A percentile compares a stretch with the other conserved stretches of the same genome.
These are phyloP conservation scores for Euphorbia corollata DNA, from an alignment of 441 rosid species.

Conservation along the genomic window DNA sequence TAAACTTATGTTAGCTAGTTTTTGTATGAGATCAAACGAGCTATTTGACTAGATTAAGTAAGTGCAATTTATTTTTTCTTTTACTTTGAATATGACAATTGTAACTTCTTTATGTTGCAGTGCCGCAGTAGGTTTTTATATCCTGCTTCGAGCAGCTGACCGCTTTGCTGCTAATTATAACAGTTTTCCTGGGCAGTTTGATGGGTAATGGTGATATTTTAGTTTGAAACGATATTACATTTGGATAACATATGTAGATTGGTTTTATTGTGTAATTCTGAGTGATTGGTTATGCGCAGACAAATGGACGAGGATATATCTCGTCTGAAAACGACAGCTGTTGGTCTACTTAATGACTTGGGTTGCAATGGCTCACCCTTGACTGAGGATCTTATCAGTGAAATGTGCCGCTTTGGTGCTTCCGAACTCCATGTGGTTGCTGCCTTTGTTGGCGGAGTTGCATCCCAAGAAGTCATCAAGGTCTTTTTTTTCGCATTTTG, in stretches of 20 bases:
- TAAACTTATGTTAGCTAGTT: neutral
- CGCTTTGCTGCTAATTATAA: constrained; percentile 74
- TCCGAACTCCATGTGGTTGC: constrained; percentile 91
- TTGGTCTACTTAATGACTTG: constrained; percentile 60
- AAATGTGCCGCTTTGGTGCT: constrained; percentile 91
- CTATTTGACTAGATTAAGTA: neutral
- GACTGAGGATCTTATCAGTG: constrained; percentile 75
- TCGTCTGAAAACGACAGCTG: constrained; percentile 57
- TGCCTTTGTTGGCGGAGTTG: constrained; percentile 79
- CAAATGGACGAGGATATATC: constrained; percentile 69
- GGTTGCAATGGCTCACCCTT: constrained; percentile 70
- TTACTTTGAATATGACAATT: constrained; percentile 7
- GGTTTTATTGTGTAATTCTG: constrained; percentile 6
- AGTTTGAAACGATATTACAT: neutral
- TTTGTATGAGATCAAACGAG: neutral
- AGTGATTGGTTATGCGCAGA: constrained; percentile 29
- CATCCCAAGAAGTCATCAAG: constrained; percentile 97
- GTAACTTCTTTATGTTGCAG: constrained; percentile 34
- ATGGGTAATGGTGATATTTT: constrained; percentile 47
- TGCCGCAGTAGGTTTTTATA: constrained; percentile 63
- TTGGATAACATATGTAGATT: neutral
- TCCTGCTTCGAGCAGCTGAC: constrained; percentile 86
- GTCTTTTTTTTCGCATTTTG: constrained; percentile 27
- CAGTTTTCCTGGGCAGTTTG: constrained; percentile 84
- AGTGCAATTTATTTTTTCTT: constrained; percentile 5